Base-by-base conservation (phyloP, 2,329 filamentous ascomycete species). In the Calonectria crousiana region DNA sequence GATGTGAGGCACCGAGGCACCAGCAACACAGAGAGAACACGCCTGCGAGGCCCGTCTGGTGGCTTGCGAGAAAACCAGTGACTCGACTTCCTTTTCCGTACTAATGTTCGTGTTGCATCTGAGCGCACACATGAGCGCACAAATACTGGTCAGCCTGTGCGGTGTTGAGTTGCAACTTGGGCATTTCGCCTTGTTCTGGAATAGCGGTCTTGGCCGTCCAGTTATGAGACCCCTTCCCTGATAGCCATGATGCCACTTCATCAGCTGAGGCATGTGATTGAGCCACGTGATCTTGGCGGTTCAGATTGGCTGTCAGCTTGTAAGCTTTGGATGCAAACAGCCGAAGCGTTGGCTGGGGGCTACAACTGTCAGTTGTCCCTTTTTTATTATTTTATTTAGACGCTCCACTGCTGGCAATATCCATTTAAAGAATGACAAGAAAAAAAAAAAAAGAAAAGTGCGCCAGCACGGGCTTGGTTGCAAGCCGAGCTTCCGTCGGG, bases 311-410 rank as follows among this genome's bases (percentile, higher is more conserved):
- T 16, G 47, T 58, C 64, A 51, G 32, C 38, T 58, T 47, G 49
- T 23, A 38, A 36, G 69, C 71, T 71, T 71, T 67, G 34, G 67
- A 71, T 74, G 68, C 58, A 58, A 30, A 23, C 30, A 11, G 44
- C 41, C 5, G 30, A 34, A 56, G 28, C 16, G 52, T 28, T 51
- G 49, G 28, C 26, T 51, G 49, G 26, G 10, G 49, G 23, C 49
- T 51, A 53, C 28, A 20, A 58, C 30, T n/a, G 30, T 0, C 4
- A 23, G 18, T 58, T 34, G 18, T 23, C 16, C n/a, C 18, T 34
- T n/a, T 34, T 34, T 58, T 58, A n/a, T n/a, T n/a, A n/a, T n/a
- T n/a, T n/a, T n/a, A n/a, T n/a, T 18, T n/a, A 58, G 32, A 58
- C 23, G 32, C 20, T 38, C 53, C 53, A 58, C 53, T 16, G n/a